These are phyloP conservation scores for Bombardia bombarda DNA, from an alignment of 495 filamentous ascomycete species.

Conservation along the genomic window DNA sequence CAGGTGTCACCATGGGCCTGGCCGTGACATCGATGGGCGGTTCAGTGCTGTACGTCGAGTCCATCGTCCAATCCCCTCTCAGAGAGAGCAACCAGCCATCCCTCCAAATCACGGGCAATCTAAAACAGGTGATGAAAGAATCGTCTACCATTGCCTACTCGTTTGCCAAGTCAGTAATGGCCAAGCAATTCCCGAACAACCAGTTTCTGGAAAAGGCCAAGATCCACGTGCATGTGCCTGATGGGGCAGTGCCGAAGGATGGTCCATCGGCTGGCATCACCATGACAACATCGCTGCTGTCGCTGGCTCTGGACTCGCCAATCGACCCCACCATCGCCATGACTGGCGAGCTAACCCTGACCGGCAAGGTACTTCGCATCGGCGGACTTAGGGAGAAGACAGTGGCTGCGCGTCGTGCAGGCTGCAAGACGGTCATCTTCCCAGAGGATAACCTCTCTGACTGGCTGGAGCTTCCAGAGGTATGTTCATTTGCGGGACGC, in stretches of 20 bases:
- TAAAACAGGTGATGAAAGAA: slow-evolving; percentile 98
- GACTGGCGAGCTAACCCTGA: slow-evolving; percentile 97
- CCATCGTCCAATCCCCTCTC: slow-evolving; percentile 80
- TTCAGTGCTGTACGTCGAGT: slow-evolving; percentile 93
- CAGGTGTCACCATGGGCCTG: slow-evolving; percentile 98
- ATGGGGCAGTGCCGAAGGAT: slow-evolving; percentile 95
- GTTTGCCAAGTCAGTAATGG: slow-evolving; percentile 86
- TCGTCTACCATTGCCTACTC: slow-evolving; percentile 91
- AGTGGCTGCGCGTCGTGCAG: slow-evolving; percentile 90
- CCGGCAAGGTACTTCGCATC: slow-evolving; percentile 93
- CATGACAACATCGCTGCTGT: slow-evolving; percentile 89
- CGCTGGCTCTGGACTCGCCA: slow-evolving; percentile 67
- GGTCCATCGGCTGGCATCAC: slow-evolving; percentile 94
- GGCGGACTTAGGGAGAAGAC: slow-evolving; percentile 97
- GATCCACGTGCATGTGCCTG: slow-evolving; percentile 93
- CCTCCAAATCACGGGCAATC: slow-evolving; percentile 84
- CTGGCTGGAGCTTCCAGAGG: slow-evolving; percentile 97
- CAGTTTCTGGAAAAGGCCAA: slow-evolving; percentile 93
- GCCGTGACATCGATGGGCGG: slow-evolving; percentile 99
- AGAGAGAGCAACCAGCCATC: slow-evolving; percentile 62
- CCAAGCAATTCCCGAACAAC: slow-evolving; percentile 76
- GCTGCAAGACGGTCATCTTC: slow-evolving; percentile 93
- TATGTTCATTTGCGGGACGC: slow-evolving; percentile 43
- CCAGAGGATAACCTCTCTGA: slow-evolving; percentile 89
- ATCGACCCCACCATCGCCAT: slow-evolving; percentile 88